These are phyloP conservation scores for Patellaria atrata DNA, from an alignment of 495 filamentous ascomycete genomes.

Conservation along the genomic window DNA sequence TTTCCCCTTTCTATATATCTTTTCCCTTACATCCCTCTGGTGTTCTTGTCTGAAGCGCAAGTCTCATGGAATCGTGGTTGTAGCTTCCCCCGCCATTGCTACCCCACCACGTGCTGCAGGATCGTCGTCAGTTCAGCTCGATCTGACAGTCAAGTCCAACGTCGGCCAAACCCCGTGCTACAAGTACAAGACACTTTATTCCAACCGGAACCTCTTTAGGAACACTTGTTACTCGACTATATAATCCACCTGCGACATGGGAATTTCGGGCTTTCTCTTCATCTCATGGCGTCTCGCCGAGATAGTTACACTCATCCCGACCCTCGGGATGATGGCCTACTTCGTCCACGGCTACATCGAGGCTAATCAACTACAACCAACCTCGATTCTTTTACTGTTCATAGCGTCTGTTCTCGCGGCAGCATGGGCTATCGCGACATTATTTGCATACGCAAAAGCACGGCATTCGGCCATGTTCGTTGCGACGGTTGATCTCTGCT, in stretches of 20 bases:
- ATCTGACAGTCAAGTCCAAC: no score
- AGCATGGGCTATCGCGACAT: constrained; percentile 67
- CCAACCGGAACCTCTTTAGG: background rate
- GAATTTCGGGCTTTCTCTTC: constrained; percentile 54
- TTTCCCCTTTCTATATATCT: no score
- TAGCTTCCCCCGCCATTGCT: no score
- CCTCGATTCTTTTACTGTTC: constrained; percentile 77
- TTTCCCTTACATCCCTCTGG: no score
- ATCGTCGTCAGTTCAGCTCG: no score
- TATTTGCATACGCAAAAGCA: constrained; percentile 65
- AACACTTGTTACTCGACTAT: background rate
- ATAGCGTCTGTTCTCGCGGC: constrained; percentile 69
- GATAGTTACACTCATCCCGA: constrained; percentile 75
- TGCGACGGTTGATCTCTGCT: constrained; percentile 58
- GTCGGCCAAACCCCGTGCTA: no score
- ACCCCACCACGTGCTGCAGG: no score
- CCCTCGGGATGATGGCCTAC: constrained; percentile 75
- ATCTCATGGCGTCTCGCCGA: constrained; percentile 68
- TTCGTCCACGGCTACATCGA: constrained; percentile 65
- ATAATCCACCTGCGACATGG: no score
- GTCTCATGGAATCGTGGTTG: no score
- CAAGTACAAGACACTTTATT: no score
- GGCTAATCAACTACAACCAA: constrained; percentile 58
- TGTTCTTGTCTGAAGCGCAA: no score
- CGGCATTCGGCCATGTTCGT: constrained; percentile 61